phyloP scores from a whole-genome alignment of 306 rosid genomes.

The Corylus avellana region DNA sequence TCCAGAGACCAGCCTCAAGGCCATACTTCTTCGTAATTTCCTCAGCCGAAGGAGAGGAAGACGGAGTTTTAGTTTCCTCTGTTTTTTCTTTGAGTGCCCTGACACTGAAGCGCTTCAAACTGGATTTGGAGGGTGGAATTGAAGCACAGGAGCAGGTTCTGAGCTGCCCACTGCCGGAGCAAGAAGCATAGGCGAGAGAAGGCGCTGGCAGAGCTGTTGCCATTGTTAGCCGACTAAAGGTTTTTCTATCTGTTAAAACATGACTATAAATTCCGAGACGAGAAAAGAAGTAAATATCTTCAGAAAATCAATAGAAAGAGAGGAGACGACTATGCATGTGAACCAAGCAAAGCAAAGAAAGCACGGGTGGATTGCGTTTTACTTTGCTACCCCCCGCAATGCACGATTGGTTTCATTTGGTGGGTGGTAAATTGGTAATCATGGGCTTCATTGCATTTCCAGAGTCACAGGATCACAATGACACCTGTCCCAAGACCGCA shows the following conservation, averaged over 20 bases:
- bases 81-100: constrained; percentile 74
- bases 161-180: constrained; percentile 21
- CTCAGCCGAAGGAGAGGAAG: constrained; percentile 57
- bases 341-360: background rate
- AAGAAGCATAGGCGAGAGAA: constrained; percentile 45
- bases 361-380: background rate
- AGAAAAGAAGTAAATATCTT: background rate
- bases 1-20: constrained; percentile 95
- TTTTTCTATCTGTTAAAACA: constrained; percentile 29
- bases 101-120: constrained; percentile 49
- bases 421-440: no score
- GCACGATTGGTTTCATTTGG: background rate
- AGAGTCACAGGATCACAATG: no score
- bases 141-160: constrained; percentile 31
- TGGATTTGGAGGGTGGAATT: constrained; percentile 28
- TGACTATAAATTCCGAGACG: background rate
- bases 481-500: no score
- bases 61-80: constrained; percentile 60
- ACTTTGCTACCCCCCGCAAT: background rate
- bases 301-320: background rate
- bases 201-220: constrained; percentile 39
- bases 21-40: constrained; percentile 83
- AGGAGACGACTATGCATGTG: background rate
- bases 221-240: constrained; percentile 41
- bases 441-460: no score